A percentile compares a stretch with the other conserved stretches of the same genome.
These are phyloP conservation scores for Cutaneotrichosporon dermatis DNA, from an alignment of 1,284 basidiomycete genomes.

Conservation along the genomic window DNA sequence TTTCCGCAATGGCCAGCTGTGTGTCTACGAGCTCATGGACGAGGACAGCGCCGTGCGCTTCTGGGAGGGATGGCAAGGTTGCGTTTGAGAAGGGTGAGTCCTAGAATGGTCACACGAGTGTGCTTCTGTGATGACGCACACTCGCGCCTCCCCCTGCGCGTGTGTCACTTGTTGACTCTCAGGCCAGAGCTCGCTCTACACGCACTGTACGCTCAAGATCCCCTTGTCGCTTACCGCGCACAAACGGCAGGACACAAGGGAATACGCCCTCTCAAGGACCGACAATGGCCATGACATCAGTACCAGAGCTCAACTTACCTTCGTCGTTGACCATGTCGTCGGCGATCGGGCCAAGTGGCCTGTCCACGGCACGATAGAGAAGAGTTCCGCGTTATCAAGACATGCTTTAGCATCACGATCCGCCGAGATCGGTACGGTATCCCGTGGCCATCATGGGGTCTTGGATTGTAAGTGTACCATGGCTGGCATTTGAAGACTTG, in stretches of 20 bases:
- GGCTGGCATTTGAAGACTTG: background rate
- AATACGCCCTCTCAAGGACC: slow-evolving; percentile 15
- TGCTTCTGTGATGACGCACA: background rate
- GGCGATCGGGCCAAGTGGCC: slow-evolving; percentile 7
- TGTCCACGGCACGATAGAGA: slow-evolving; percentile 43
- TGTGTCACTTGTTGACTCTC: no score
- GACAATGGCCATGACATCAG: background rate
- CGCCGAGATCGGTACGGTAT: slow-evolving; percentile 74
- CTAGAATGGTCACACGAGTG: background rate
- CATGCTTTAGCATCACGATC: slow-evolving; percentile 95
- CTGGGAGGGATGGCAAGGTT: slow-evolving; percentile 81
- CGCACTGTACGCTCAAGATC: slow-evolving; percentile 82
- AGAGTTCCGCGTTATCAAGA: slow-evolving; percentile 70
- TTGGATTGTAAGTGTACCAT: slow-evolving; percentile 41
- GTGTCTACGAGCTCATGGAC: slow-evolving; percentile 96
- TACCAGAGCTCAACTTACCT: slow-evolving; percentile 6
- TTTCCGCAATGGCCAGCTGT: slow-evolving; percentile 64
- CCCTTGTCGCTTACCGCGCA: slow-evolving; percentile 50
- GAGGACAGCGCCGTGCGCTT: slow-evolving; percentile 96
- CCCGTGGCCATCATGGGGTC: slow-evolving; percentile 79
- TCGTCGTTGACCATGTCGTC: slow-evolving; percentile 1
- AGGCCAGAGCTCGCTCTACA: slow-evolving; percentile 67
- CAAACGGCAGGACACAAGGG: slow-evolving; percentile 22
- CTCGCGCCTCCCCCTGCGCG: no score
- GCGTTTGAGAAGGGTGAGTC: slow-evolving; percentile 69